Evolutionary conservation across 768 basidiomycete genomes (phyloP).

Genomic region (Lentinus brumalis): DNA sequence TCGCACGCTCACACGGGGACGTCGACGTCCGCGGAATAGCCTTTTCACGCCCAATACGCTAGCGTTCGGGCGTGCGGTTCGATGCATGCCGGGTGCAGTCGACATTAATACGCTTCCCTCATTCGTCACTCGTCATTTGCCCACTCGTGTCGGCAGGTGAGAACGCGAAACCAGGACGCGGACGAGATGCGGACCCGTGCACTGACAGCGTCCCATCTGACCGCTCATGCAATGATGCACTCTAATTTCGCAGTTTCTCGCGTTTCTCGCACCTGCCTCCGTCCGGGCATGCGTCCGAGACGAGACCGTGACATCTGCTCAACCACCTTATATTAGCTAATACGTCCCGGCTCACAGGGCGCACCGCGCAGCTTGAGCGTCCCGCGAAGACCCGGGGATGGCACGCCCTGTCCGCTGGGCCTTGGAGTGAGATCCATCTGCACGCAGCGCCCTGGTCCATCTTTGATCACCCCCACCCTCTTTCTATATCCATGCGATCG

Average conservation of each 20-base stretch:
- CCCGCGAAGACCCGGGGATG: constrained; percentile 26
- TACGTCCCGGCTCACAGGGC: constrained; percentile 4
- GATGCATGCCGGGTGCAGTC: not conserved
- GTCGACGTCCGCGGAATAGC: constrained; percentile 14
- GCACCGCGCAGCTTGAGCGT: constrained; percentile 10
- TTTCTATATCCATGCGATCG: constrained; percentile 22
- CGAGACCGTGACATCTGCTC: not conserved
- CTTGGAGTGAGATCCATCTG: not conserved
- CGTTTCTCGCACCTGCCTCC: not conserved
- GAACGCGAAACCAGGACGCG: constrained; percentile 6
- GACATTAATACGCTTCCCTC: not conserved
- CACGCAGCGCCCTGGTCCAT: constrained; percentile 5
- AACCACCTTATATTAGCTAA: constrained; percentile 20
- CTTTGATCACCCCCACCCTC: constrained; percentile 21
- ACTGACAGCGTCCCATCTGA: constrained; percentile 10
- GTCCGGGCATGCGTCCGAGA: not conserved
- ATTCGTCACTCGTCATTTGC: not conserved
- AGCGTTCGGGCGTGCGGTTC: not conserved
- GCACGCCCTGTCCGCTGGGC: constrained; percentile 1
- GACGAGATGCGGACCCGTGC: constrained; percentile 1
- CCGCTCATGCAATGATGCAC: not conserved
- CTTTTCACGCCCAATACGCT: constrained; percentile 13
- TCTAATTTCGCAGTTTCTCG: not conserved
- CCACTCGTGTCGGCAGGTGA: not conserved
- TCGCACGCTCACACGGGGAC: not conserved